These are phyloP conservation scores for Gossypium trilobum DNA, from an alignment of 441 rosid genomes.

Conservation along the genomic window DNA sequence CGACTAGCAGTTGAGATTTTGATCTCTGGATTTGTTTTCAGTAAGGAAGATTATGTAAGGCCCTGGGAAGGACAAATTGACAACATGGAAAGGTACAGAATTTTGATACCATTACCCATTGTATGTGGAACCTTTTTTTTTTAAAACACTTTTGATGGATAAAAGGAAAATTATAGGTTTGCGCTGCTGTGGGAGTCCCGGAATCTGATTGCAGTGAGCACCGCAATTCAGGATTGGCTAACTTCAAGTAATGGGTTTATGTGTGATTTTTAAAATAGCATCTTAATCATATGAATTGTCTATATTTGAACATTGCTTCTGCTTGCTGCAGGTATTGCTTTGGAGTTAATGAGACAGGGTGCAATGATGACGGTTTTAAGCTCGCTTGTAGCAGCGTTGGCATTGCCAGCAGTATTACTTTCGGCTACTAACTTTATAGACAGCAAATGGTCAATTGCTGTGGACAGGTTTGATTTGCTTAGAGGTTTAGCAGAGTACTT, in stretches of 20 bases:
- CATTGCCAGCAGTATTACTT: constrained; percentile 74
- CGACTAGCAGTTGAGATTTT: constrained; percentile 76
- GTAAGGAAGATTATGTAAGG: constrained; percentile 55
- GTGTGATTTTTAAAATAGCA: constrained; percentile 11
- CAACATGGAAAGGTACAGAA: constrained; percentile 62
- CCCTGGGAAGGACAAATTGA: constrained; percentile 81
- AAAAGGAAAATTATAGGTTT: constrained; percentile 40
- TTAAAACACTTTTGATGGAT: background rate
- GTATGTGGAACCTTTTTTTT: background rate
- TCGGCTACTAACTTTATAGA: constrained; percentile 73
- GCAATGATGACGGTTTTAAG: constrained; percentile 82
- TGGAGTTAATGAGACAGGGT: constrained; percentile 76
- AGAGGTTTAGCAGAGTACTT: constrained; percentile 9
- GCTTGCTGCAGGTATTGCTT: constrained; percentile 46
- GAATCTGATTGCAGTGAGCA: constrained; percentile 79
- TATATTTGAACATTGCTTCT: constrained; percentile 16
- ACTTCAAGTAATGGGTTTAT: constrained; percentile 69
- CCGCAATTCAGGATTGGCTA: constrained; percentile 89
- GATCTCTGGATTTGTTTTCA: constrained; percentile 66
- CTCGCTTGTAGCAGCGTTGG: constrained; percentile 62
- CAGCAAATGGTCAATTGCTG: constrained; percentile 75
- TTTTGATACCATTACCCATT: background rate
- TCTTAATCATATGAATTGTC: background rate
- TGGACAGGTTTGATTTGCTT: constrained; percentile 54
- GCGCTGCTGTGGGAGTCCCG: constrained; percentile 86